Percentiles rank a stretch among this genome's conserved stretches.
Conservation (phyloP, 257 asterid genomes). For the Solanum ossicruentum region DNA sequence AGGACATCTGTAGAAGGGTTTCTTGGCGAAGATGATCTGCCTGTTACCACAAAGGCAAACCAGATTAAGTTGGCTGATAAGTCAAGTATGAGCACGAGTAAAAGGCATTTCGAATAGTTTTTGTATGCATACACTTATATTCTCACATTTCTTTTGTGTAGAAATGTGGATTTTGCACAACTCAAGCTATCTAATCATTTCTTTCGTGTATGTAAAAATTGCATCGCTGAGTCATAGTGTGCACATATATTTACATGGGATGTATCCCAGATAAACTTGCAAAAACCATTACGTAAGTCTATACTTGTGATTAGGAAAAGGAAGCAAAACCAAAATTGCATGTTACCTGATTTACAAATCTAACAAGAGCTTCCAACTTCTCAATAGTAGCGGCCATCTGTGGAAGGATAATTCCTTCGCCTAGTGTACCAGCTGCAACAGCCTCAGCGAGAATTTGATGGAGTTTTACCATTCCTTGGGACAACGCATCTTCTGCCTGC, state of each 20-base stretch:
- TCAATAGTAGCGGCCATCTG: constrained; percentile 56
- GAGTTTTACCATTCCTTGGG: constrained; percentile 78
- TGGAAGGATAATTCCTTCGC: constrained; percentile 48
- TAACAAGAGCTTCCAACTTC: constrained; percentile 51
- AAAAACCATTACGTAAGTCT: neutral
- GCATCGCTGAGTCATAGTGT: neutral
- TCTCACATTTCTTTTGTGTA: too few species aligned
- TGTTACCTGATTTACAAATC: constrained; percentile 75
- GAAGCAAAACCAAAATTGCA: neutral
- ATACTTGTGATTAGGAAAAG: neutral
- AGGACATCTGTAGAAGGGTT: constrained; percentile 1
- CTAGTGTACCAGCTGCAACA: constrained; percentile 38
- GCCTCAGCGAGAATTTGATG: constrained; percentile 46
- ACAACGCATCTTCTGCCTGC: constrained; percentile 86
- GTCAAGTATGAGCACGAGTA: neutral
- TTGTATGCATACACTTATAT: neutral
- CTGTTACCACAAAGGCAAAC: neutral
- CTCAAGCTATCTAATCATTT: neutral
- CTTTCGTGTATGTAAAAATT: neutral
- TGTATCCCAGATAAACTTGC: neutral
- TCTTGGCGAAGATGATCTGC: neutral
- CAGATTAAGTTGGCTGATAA: neutral
- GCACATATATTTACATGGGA: neutral
- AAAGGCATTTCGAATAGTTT: neutral
- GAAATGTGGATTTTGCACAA: neutral